phyloP scores from a whole-genome alignment of 1,139 yeast species.

The Diutina catenulata region DNA sequence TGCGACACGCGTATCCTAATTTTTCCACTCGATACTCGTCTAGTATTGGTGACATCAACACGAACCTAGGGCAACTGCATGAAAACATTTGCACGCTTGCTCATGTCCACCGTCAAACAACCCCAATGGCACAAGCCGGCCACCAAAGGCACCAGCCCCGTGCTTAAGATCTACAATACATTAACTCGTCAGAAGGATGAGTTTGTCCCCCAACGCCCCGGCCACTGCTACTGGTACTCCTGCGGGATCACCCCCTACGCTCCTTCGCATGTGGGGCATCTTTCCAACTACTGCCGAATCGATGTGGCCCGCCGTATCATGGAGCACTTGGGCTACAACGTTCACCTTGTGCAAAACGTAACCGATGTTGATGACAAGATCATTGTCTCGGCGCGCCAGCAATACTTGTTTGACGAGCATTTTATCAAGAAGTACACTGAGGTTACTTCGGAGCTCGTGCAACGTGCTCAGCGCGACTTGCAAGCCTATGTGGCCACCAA shows the following conservation, averaged over 20 bases:
- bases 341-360: conserved; percentile 85
- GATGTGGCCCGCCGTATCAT: conserved; percentile 85
- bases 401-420: conserved; percentile 56
- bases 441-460: conserved; percentile 26
- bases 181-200: conserved; percentile 72
- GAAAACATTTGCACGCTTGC: not conserved
- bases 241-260: conserved; percentile 99
- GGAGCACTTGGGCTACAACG: conserved; percentile 83
- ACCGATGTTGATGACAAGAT: conserved; percentile 97
- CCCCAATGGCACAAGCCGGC: conserved; percentile 24
- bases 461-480: conserved; percentile 32
- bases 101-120: conserved; percentile 3
- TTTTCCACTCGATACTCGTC: conserved; percentile 6
- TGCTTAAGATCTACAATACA: conserved; percentile 51
- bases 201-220: conserved; percentile 52
- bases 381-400: conserved; percentile 88
- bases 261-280: conserved; percentile 98
- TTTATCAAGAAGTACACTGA: conserved; percentile 22
- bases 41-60: not conserved
- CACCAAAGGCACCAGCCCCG: conserved; percentile 8
- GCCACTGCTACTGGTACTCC: conserved; percentile 83
- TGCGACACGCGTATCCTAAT: conserved; percentile 6
- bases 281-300: conserved; percentile 88
- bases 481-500: conserved; percentile 42
- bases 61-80: not conserved